Base-by-base conservation (phyloP, 1,284 basidiomycete genomes). In the Microbotryum silenes-acaulis region DNA sequence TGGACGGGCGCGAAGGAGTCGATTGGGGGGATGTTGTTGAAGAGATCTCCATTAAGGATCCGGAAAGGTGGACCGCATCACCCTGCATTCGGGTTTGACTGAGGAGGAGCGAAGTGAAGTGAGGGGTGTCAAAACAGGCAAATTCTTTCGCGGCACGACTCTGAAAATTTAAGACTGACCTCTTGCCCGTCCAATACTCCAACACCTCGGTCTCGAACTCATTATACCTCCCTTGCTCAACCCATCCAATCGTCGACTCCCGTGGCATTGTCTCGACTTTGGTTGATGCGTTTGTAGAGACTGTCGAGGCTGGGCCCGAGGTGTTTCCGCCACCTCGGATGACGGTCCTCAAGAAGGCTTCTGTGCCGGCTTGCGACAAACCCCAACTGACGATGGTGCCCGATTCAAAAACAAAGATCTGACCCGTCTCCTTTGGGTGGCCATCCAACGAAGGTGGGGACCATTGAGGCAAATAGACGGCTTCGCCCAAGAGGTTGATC, bases 401-500 rank as follows among this genome's bases (percentile, higher is more conserved):
- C 51, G 59, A 62, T 57, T 72, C 71, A 42, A 71, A 71, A 21
- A 72, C 58, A 57, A 66, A 71, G 20, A 72, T 65, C 57, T 72
- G 65, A 37, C 71, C 70, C 3, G 44, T 37, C 48, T 14, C 21
- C 33, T 42, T 20, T 20, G 49, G 27, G 2, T 18, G 27, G 23
- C 37, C 56, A 14, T 25, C 29, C 29, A 45, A 6, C 16, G 56
- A 5, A 25, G 59, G 57, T 12, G 69, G 64, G 0, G 66, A 62
- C 70, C 71, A 71, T 4, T 57, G 33, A 0, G 71, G 71, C 7
- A 72, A 49, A 56, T 67, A 64, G 33, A 72, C 64, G 20, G 70
- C 70, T 54, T 71, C 70, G 23, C 71, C 71, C 54, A 70, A 55
- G 37, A 72, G 64, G 51, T 72, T 72, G 56, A 71, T 63, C 6